These are phyloP conservation scores for Thielaviopsis populi DNA, from an alignment of 2,329 filamentous ascomycete species.

Conservation along the genomic window DNA sequence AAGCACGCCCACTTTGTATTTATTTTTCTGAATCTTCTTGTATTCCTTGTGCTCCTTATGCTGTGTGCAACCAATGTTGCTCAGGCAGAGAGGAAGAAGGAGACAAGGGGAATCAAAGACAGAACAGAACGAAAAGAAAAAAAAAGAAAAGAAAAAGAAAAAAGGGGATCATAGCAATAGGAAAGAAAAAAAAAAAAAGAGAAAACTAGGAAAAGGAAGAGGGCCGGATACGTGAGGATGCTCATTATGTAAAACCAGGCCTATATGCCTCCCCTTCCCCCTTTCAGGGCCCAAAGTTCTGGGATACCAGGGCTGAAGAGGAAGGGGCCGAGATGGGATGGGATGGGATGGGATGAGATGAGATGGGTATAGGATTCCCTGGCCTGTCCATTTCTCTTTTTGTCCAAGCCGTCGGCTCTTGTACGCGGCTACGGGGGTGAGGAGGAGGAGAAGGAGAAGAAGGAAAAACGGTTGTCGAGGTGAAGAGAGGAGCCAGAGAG, in stretches of 20 bases:
- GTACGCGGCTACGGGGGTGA: neutral
- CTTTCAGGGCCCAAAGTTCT: neutral
- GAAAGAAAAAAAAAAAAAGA: neutral
- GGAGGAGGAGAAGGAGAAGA: neutral
- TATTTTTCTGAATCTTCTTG: neutral
- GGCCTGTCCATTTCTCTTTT: neutral
- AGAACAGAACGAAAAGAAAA: neutral
- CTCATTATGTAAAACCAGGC: slow-evolving; percentile 4
- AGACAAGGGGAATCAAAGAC: neutral
- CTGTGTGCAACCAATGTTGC: neutral
- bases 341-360: neutral
- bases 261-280: neutral
- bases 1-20: neutral
- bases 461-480: neutral
- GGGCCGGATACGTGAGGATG: neutral
- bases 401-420: neutral
- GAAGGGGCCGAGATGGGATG: neutral
- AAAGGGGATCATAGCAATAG: neutral
- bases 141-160: neutral
- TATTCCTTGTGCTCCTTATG: neutral
- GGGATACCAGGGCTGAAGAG: slow-evolving; percentile 1
- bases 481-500: neutral
- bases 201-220: slow-evolving; percentile 1
- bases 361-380: neutral
- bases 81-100: neutral